phyloP scores from a whole-genome alignment of 163 green algal species.

The Chlamydomonas reinhardtii region DNA sequence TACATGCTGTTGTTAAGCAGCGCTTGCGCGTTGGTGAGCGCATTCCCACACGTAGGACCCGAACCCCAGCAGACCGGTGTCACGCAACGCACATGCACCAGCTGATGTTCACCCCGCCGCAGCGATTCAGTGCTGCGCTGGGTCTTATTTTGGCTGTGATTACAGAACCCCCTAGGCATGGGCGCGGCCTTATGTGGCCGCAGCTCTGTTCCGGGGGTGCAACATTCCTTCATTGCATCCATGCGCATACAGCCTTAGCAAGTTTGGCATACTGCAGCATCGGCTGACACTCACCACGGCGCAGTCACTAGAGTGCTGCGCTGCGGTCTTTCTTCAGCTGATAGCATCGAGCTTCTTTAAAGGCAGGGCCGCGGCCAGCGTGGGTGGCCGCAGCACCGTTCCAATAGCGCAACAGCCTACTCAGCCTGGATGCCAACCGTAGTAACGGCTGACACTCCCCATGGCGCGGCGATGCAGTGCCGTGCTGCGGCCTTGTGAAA shows the following conservation, averaged over 20 bases:
- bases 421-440: too few relatives aligned
- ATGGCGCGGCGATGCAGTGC: not conserved
- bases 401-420: too few relatives aligned
- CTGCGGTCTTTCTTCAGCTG: conserved; percentile 41
- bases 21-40: too few relatives aligned
- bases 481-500: conserved; percentile 12
- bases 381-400: not conserved
- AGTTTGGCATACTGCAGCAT: not conserved
- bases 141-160: conserved; percentile 28
- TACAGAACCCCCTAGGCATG: conserved; percentile 1
- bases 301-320: not conserved
- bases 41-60: too few relatives aligned
- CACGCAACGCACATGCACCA: not conserved
- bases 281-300: conserved; percentile 21
- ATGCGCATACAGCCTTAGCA: not conserved
- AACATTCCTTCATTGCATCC: not conserved
- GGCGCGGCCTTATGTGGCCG: not conserved
- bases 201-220: not conserved
- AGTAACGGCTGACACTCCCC: conserved; percentile 10
- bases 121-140: conserved; percentile 6
- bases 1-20: too few relatives aligned
- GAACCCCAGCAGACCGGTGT: too few relatives aligned
- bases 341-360: not conserved
- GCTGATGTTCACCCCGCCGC: conserved; percentile 24
- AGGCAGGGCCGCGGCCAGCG: not conserved